Evolutionary conservation across 768 basidiomycete genomes (phyloP).

Genomic region (Cyclocybe aegerita): DNA sequence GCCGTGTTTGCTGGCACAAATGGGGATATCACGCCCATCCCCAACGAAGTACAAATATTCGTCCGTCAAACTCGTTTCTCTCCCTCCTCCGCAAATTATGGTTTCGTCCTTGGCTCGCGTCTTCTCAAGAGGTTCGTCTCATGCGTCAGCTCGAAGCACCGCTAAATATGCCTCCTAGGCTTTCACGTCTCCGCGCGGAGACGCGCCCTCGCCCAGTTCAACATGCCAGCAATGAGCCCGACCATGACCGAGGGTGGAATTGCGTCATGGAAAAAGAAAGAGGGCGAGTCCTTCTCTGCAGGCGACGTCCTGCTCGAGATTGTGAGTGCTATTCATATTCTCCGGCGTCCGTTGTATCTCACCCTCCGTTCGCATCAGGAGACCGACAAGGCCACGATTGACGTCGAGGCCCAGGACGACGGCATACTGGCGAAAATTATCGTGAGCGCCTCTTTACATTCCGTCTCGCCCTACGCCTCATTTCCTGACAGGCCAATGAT

Average conservation of each 20-base stretch:
- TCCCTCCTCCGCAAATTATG: conserved; percentile 38
- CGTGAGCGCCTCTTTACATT: conserved; percentile 44
- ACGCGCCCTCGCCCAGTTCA: conserved; percentile 81
- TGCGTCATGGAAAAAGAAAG: conserved; percentile 95
- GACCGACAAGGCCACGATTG: conserved; percentile 99
- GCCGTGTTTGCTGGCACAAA: conserved; percentile 28
- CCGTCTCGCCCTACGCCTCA: neutral
- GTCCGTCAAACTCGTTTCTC: conserved; percentile 9
- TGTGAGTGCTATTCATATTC: conserved; percentile 43
- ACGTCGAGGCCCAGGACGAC: conserved; percentile 98
- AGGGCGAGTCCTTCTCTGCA: conserved; percentile 84
- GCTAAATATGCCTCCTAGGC: conserved; percentile 42
- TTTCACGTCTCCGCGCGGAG: conserved; percentile 81
- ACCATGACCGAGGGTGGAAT: conserved; percentile 99
- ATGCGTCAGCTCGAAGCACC: neutral
- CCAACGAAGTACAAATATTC: conserved; percentile 20
- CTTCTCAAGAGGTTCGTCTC: conserved; percentile 59
- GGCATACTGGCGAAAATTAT: conserved; percentile 97
- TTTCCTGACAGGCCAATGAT: conserved; percentile 58
- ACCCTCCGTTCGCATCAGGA: conserved; percentile 52
- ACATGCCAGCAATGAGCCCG: conserved; percentile 99
- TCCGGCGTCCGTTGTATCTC: conserved; percentile 11
- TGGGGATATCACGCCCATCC: conserved; percentile 13
- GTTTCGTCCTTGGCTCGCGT: conserved; percentile 63
- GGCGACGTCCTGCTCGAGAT: conserved; percentile 98